Evolutionary conservation across 352 stramenopile species (phyloP).

Genomic region (Peronosclerospora sorghi): DNA sequence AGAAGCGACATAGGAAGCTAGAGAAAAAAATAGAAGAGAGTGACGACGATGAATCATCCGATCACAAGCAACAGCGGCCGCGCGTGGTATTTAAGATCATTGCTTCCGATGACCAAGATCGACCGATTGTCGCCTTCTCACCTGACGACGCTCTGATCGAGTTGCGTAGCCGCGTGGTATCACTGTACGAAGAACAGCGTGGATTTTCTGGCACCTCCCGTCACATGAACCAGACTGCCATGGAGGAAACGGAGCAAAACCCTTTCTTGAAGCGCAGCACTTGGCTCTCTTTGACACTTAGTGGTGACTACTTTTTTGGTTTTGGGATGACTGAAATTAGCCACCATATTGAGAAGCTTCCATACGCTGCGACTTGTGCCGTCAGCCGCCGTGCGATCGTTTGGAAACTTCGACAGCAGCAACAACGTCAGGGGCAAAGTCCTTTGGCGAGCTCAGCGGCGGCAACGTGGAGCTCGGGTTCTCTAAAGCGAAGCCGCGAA

Average conservation of each 20-base stretch:
- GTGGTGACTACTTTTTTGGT: conserved; percentile 75
- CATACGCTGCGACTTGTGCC: conserved; percentile 56
- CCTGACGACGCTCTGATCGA: conserved; percentile 62
- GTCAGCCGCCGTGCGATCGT: conserved; percentile 39
- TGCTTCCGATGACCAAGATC: conserved; percentile 49
- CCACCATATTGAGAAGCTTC: conserved; percentile 58
- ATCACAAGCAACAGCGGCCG: conserved; percentile 11
- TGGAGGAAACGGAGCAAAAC: conserved; percentile 30
- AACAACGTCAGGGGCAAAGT: conserved; percentile 29
- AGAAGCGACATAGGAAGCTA: conserved; percentile 24
- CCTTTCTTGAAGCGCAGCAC: conserved; percentile 64
- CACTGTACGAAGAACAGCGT: conserved; percentile 57
- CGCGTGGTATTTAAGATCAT: conserved; percentile 68
- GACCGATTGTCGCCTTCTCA: conserved; percentile 52
- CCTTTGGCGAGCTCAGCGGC: conserved; percentile 17
- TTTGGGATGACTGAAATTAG: conserved; percentile 59
- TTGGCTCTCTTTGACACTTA: conserved; percentile 72
- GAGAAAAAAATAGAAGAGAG: conserved; percentile 2
- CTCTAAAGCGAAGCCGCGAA: conserved; percentile 19
- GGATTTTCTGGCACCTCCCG: conserved; percentile 19
- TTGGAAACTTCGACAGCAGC: conserved; percentile 26
- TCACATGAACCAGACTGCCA: neutral
- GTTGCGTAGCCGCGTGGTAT: conserved; percentile 56
- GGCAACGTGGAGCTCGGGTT: conserved; percentile 11
- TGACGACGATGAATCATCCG: conserved; percentile 9